Base-by-base conservation (phyloP, 192 early-diverging fungal species). In the Glomus cerebriforme region DNA sequence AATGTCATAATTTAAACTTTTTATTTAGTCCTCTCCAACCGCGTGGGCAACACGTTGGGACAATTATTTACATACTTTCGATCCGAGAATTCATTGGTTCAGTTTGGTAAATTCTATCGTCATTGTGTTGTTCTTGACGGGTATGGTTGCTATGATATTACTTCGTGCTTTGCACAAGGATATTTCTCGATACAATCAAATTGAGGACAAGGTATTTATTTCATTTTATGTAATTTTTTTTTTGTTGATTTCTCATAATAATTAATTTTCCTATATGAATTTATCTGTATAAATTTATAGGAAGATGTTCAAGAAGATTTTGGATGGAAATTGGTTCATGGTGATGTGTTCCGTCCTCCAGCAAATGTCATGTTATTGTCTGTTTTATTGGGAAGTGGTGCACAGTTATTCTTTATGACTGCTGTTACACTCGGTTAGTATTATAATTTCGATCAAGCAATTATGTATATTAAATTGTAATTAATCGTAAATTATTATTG, bases 321-420 rank as follows among this genome's bases (percentile, higher is more conserved):
- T 90, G 97, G 97, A 3, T 99, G 97, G 97, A 99, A 98, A 84
- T 91, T 95, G 37, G 94, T 99, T 7, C 97, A 99, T 71, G 96
- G 95, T 37, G 97, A 99, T 83, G 94, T 99, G n/a, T 99, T 99
- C 86, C 92, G 97, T n/a, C 82, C 95, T 29, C 95, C 97, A 3
- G 79, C 87, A 32, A 90, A 91, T 37, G 85, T 91, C 65, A 91
- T 92, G 77, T 84, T 93, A 66, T 85, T 99, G 31, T 85, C 94
- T 0, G 93, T 96, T 13, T 87, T 95, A 39, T 80, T 95, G 27
- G 97, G 96, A 34, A 96, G 91, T 77, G 97, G 97, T 73, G 82
- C 91, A 49, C 93, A 94, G 80, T 88, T 94, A 79, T 87, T 93
- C 77, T 88, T 84, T 84, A 92, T 94, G 91, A 86, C 91, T 32